A percentile compares a stretch with the other conserved stretches of the same genome.
Conservation (phyloP, 495 filamentous ascomycete genomes). For the Penicillium parvum region DNA sequence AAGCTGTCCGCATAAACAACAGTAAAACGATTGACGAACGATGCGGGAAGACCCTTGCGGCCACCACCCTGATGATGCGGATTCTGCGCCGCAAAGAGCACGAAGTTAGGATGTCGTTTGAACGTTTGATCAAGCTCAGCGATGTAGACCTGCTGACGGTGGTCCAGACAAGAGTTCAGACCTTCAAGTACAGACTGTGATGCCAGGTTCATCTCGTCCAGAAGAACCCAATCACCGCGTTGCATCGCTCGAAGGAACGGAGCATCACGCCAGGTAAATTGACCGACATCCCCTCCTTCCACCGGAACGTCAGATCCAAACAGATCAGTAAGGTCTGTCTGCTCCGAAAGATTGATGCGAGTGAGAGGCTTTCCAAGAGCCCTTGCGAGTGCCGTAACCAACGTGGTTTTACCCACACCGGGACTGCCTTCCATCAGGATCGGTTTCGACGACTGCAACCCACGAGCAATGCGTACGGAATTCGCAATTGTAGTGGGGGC, state of each 20-base stretch:
- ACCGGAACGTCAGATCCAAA: constrained; percentile 97
- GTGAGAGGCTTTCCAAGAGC: constrained; percentile 76
- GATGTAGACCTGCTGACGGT: constrained; percentile 93
- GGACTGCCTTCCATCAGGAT: constrained; percentile 93
- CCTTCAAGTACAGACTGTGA: constrained; percentile 97
- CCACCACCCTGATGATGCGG: constrained; percentile 96
- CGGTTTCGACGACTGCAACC: constrained; percentile 84
- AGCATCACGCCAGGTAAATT: constrained; percentile 92
- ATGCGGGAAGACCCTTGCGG: constrained; percentile 89
- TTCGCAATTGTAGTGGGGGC: constrained; percentile 89
- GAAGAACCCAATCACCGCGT: constrained; percentile 86
- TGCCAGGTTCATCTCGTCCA: constrained; percentile 99
- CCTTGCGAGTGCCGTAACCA: constrained; percentile 77
- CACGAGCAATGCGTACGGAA: constrained; percentile 82
- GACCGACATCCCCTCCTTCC: constrained; percentile 79
- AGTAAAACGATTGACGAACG: constrained; percentile 96
- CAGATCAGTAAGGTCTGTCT: constrained; percentile 94
- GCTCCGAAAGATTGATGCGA: constrained; percentile 94
- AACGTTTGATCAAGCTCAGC: constrained; percentile 93
- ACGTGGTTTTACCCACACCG: constrained; percentile 94
- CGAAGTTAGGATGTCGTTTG: constrained; percentile 80
- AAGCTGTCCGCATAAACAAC: constrained; percentile 95
- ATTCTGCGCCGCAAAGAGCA: constrained; percentile 94
- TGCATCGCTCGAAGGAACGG: constrained; percentile 97
- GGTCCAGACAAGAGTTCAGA: constrained; percentile 94